Evolutionary conservation across 2,329 filamentous ascomycete species (phyloP).

Genomic region (Zarea fungicola): DNA sequence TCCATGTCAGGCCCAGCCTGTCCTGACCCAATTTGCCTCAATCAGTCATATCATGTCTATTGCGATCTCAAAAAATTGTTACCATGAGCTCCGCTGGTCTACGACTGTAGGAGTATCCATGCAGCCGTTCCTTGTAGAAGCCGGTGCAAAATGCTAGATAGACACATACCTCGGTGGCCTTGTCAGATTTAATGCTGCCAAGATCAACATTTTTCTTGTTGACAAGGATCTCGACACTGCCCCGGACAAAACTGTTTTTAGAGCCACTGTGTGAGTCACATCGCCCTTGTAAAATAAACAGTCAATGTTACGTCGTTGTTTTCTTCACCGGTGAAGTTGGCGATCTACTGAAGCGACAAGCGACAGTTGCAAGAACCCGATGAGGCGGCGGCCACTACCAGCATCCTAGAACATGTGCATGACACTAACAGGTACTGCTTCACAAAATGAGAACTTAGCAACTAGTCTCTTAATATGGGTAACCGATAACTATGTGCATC

Average conservation of each 20-base stretch:
- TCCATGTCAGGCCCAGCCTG: neutral
- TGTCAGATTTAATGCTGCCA: neutral
- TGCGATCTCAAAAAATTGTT: neutral
- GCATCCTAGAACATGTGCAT: no score
- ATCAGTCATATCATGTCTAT: neutral
- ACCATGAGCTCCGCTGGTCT: neutral
- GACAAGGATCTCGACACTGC: conserved; percentile 4
- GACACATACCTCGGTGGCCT: neutral
- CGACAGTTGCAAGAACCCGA: no score
- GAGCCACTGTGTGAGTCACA: conserved; percentile 9
- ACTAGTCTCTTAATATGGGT: no score
- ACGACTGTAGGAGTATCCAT: neutral
- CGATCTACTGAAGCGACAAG: no score
- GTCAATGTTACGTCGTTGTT: neutral
- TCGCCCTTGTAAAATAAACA: neutral
- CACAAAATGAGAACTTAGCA: no score
- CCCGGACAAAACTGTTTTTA: neutral
- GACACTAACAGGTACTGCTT: no score
- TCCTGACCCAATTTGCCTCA: neutral
- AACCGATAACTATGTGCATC: no score
- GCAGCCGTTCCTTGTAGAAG: neutral
- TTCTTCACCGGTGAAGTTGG: neutral
- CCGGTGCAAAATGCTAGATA: neutral
- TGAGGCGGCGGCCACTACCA: no score
- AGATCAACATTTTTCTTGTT: no score